A percentile compares a stretch with the other conserved stretches of the same genome.
These are phyloP conservation scores for Erodium maritimum DNA, from an alignment of 345 rosid genomes.

Conservation along the genomic window DNA sequence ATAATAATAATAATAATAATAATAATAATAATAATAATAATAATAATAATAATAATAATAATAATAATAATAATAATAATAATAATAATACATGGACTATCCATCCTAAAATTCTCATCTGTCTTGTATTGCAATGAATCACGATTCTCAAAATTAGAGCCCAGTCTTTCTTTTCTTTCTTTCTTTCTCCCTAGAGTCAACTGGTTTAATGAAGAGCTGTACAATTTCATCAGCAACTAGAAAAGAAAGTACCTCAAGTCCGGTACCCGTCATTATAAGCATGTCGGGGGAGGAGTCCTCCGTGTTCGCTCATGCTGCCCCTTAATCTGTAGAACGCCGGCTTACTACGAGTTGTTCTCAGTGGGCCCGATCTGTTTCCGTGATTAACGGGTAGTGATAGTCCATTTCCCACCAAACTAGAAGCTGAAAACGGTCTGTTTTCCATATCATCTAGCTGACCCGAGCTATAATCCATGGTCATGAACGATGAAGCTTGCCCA, in stretches of 20 bases:
- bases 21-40: too few relatives aligned
- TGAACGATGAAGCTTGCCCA: slow-evolving; percentile 72
- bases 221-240: too few relatives aligned
- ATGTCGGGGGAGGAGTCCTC: slow-evolving; percentile 42
- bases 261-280: slow-evolving; percentile 20
- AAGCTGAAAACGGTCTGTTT: slow-evolving; percentile 57
- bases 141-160: slow-evolving; percentile 18
- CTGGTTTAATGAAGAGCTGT: too few relatives aligned
- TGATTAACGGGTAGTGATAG: slow-evolving; percentile 44
- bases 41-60: too few relatives aligned
- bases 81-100: slow-evolving; percentile 14
- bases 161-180: slow-evolving; percentile 6
- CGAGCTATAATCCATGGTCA: slow-evolving; percentile 93
- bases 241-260: not conserved
- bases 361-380: slow-evolving; percentile 86
- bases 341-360: slow-evolving; percentile 61
- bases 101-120: slow-evolving; percentile 20
- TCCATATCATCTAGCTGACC: slow-evolving; percentile 61
- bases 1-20: too few relatives aligned
- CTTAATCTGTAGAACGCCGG: slow-evolving; percentile 52
- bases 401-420: slow-evolving; percentile 39
- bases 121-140: slow-evolving; percentile 26
- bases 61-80: too few relatives aligned
- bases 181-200: not conserved
- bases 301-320: slow-evolving; percentile 93